A percentile compares a stretch with the other conserved stretches of the same genome.
These are phyloP conservation scores for Cladosporium sp. DNA, from an alignment of 2,329 filamentous ascomycete species.

Conservation along the genomic window DNA sequence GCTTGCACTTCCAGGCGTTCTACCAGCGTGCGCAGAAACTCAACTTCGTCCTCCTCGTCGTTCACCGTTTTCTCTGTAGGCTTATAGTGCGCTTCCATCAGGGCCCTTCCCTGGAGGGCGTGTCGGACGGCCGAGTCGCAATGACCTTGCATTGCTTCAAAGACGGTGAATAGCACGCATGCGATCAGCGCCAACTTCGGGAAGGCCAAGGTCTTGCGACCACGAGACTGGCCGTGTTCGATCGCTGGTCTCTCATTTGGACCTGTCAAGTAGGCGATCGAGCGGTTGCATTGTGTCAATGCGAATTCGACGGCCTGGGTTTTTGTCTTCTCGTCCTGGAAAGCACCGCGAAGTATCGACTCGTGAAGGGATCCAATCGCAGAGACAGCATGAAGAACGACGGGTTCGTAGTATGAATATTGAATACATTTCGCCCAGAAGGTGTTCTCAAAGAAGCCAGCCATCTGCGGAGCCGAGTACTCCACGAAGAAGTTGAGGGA, in stretches of 20 bases:
- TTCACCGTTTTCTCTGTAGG: constrained; percentile 22
- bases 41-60: constrained; percentile 33
- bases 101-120: constrained; percentile 32
- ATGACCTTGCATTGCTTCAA: constrained; percentile 38
- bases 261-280: constrained; percentile 34
- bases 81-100: constrained; percentile 27
- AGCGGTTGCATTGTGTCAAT: constrained; percentile 35
- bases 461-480: constrained; percentile 41
- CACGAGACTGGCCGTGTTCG: too few relatives aligned
- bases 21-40: constrained; percentile 35
- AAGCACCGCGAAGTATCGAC: constrained; percentile 35
- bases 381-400: constrained; percentile 36
- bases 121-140: constrained; percentile 38
- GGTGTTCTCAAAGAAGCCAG: constrained; percentile 35
- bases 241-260: constrained; percentile 15
- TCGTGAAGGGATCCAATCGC: constrained; percentile 37
- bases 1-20: constrained; percentile 37
- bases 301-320: constrained; percentile 36
- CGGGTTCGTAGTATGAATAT: constrained; percentile 35
- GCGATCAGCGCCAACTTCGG: constrained; percentile 33
- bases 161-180: constrained; percentile 37
- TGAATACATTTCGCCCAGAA: constrained; percentile 38
- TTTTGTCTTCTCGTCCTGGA: constrained; percentile 33
- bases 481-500: constrained; percentile 34
- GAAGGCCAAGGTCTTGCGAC: constrained; percentile 22